Conservation (phyloP, 2,329 filamentous ascomycete species). For the Coleophoma cylindrospora region DNA sequence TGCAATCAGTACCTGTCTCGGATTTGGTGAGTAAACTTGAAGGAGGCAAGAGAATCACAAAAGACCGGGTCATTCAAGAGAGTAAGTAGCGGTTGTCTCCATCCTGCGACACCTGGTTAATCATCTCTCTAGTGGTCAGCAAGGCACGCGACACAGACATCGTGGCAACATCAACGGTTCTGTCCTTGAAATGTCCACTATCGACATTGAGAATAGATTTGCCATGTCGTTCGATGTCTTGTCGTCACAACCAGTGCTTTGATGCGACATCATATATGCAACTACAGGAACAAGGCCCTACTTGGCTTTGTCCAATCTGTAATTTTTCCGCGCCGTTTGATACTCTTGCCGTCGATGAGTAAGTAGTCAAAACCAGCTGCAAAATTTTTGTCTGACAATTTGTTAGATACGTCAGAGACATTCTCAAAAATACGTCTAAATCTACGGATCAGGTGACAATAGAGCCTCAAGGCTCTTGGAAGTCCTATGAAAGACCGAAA, state of each 20-base stretch:
- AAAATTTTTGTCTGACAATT: conserved; percentile 8
- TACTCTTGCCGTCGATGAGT: conserved; percentile 82
- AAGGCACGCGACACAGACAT: conserved; percentile 86
- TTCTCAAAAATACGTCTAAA: conserved; percentile 66
- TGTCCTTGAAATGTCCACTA: conserved; percentile 90
- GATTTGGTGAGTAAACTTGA: conserved; percentile 66
- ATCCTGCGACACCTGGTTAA: conserved; percentile 2
- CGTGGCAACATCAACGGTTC: conserved; percentile 77
- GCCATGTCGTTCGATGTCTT: conserved; percentile 74
- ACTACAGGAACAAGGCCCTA: conserved; percentile 91
- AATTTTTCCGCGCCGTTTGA: conserved; percentile 79
- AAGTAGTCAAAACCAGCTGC: conserved; percentile 28
- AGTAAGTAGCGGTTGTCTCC: conserved; percentile 47
- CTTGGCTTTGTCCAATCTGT: conserved; percentile 95
- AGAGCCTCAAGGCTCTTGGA: conserved; percentile 82
- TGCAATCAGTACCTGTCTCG: conserved; percentile 65
- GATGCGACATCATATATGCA: conserved; percentile 90
- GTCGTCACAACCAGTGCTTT: conserved; percentile 91
- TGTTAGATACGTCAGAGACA: conserved; percentile 79
- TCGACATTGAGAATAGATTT: conserved; percentile 77
- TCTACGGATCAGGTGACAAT: conserved; percentile 82
- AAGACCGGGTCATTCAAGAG: conserved; percentile 76
- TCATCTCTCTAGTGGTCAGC: conserved; percentile 59
- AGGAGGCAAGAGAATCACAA: conserved; percentile 66
- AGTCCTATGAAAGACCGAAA: conserved; percentile 24